Evolutionary conservation across 345 rosid species (phyloP).

Genomic region (Trapa bicornis): DNA sequence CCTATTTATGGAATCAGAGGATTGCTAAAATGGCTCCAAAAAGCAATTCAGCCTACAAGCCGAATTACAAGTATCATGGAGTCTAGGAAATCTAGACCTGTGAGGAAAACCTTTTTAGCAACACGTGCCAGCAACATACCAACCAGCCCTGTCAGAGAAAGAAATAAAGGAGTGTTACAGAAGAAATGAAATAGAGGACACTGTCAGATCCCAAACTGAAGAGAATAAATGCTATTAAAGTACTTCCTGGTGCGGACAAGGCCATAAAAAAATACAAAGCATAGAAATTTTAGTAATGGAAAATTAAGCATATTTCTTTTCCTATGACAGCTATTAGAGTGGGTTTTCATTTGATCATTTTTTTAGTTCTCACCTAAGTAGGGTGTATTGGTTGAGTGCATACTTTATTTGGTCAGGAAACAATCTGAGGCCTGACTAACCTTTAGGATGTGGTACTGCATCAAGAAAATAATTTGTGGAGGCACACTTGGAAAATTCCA

Average conservation of each 20-base stretch:
- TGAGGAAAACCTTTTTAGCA: constrained; percentile 61
- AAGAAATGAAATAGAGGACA: constrained; percentile 6
- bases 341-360: neutral
- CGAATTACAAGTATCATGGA: neutral
- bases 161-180: constrained; percentile 12
- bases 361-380: neutral
- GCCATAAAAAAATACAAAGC: neutral
- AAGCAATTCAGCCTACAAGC: neutral
- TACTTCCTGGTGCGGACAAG: neutral
- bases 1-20: neutral
- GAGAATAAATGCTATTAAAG: neutral
- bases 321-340: neutral
- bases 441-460: neutral
- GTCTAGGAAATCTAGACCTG: constrained; percentile 26
- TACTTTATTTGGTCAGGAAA: neutral
- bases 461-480: neutral
- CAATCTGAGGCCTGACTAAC: neutral
- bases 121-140: constrained; percentile 62
- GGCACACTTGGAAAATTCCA: neutral
- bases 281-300: neutral
- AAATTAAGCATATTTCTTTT: neutral
- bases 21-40: neutral
- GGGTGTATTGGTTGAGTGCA: neutral
- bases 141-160: constrained; percentile 43
- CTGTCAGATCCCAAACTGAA: neutral